These are phyloP conservation scores for Nepenthes mirabilis DNA, from an alignment of 148 eudicot genomes.

Conservation along the genomic window DNA sequence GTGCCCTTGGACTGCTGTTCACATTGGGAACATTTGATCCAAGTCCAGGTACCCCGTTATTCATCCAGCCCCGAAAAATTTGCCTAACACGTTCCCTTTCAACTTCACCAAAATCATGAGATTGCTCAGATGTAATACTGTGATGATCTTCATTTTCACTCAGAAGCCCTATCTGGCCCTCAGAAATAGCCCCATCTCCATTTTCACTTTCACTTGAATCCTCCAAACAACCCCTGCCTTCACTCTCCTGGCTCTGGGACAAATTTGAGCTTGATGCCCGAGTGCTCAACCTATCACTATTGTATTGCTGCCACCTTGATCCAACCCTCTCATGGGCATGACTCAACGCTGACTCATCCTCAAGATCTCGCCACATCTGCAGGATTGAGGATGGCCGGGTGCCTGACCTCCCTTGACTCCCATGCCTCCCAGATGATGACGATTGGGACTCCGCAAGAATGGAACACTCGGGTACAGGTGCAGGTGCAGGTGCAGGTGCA, in stretches of 20 bases:
- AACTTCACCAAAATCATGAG: conserved; percentile 46
- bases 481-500: conserved; percentile 3
- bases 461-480: conserved; percentile 16
- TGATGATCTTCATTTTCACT: conserved; percentile 39
- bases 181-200: conserved; percentile 21
- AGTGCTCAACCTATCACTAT: conserved; percentile 17
- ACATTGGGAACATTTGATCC: conserved; percentile 20
- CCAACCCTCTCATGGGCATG: conserved; percentile 21
- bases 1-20: conserved; percentile 30
- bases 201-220: conserved; percentile 28
- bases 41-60: conserved; percentile 25
- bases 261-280: conserved; percentile 10
- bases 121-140: conserved; percentile 49
- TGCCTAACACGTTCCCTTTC: conserved; percentile 64
- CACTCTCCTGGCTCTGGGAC: conserved; percentile 16
- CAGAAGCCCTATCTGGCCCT: conserved; percentile 12
- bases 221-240: conserved; percentile 22
- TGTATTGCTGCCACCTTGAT: conserved; percentile 17
- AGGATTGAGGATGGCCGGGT: conserved; percentile 53
- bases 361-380: conserved; percentile 83
- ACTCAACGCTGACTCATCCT: conserved; percentile 48
- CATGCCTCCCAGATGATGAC: conserved; percentile 19
- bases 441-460: conserved; percentile 38
- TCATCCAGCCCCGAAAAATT: conserved; percentile 61
- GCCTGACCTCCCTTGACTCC: conserved; percentile 28